Evolutionary conservation across 2,329 filamentous ascomycete genomes (phyloP), one percentile per base, ranked within the genome.

Genomic region (Aurifilum marmelostoma): DNA sequence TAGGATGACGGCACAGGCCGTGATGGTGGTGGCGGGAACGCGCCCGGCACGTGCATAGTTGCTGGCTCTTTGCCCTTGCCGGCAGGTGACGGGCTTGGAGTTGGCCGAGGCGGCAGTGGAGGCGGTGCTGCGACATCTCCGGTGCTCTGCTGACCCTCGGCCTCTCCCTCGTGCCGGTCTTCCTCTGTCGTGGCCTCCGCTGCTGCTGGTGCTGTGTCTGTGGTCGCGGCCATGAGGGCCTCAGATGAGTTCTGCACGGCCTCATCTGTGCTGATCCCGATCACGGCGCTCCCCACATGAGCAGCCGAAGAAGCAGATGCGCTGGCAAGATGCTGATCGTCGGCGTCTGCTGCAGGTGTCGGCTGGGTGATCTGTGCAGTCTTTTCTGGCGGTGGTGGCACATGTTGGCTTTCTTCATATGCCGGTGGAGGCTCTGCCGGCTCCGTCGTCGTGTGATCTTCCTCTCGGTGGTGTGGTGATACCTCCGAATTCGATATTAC

Each of bases 331-430:
- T 7, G 9, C 4, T 70, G 52, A 29, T 61, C 43, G 11, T 50
- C 16, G 34, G 34, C 34, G 37, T 32, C 29, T 54, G 27, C 18
- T 58, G 37, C 37, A 11, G 37, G 37, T 39, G 4, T 27, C 24
- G 52, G 2, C 50, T 39, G 34, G 18, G 27, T 41, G 4, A 39
- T 7, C 4, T 24, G 21, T 16, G 65, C 8, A 39, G 41, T 29
- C 64, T 71, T 71, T 39, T 71, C 69, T 27, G 69, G 67, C 6
- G 69, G 69, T 9, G 69, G 54, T 12, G 61, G 63, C n/a, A 67
- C 50, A 6, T 47, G 29, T 14, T 69, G 41, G 2, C 21, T 62
- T 37, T 69, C 69, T 43, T 71, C 67, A 29, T 71, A 71, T n/a
- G 69, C 67, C 5, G 69, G 69, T 39, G 69, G 69, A 11, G 54